Evolutionary conservation across 495 filamentous ascomycete species (phyloP).

Genomic region (Xylaria flabelliformis): DNA sequence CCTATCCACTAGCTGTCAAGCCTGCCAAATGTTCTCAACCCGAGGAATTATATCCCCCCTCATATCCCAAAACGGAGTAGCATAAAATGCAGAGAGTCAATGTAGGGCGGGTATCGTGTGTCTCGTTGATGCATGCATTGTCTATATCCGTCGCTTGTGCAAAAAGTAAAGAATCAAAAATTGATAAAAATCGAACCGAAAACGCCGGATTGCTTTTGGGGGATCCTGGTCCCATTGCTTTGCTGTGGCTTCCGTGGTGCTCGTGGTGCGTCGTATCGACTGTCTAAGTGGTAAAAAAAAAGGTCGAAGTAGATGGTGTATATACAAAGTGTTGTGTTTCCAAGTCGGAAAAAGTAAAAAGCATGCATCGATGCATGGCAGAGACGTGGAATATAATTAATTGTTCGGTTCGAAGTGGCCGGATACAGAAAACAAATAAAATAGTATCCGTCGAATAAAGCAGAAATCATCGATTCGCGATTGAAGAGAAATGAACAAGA

Average conservation of each 20-base stretch:
- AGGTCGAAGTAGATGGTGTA: background rate
- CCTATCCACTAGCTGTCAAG: background rate
- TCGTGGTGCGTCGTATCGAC: background rate
- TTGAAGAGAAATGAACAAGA: background rate
- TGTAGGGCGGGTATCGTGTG: slow-evolving; percentile 21
- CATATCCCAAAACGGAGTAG: slow-evolving; percentile 1
- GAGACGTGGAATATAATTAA: slow-evolving; percentile 8
- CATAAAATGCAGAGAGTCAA: slow-evolving; percentile 17
- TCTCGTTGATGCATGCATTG: slow-evolving; percentile 21
- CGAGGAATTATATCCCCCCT: background rate
- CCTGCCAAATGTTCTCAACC: background rate
- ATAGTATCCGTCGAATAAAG: background rate
- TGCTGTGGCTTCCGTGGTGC: background rate
- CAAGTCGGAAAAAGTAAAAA: background rate
- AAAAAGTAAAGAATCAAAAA: background rate
- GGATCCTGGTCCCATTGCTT: background rate
- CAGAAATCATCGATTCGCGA: background rate
- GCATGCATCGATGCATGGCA: slow-evolving; percentile 10
- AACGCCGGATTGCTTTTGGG: slow-evolving; percentile 19
- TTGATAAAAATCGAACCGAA: slow-evolving; percentile 11
- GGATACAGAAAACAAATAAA: background rate
- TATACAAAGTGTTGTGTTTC: background rate
- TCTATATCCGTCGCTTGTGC: slow-evolving; percentile 29
- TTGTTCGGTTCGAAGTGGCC: background rate
- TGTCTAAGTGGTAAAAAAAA: background rate